Evolutionary conservation across 1,139 yeast genomes (phyloP).

Genomic region (Fermentozyma sake): DNA sequence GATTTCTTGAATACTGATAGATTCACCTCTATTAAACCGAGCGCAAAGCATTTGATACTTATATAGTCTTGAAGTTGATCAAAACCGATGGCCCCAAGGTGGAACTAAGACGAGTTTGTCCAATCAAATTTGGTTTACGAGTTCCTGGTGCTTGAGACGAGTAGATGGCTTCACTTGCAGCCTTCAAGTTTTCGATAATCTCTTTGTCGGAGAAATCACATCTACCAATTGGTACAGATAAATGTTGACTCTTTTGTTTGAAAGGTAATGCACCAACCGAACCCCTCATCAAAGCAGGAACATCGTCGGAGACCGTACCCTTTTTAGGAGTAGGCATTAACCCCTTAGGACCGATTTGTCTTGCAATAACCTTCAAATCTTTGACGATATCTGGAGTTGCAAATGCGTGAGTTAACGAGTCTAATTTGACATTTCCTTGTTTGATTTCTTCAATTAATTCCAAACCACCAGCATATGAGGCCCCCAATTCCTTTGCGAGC

Average conservation of each 20-base stretch:
- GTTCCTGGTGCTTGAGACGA: constrained; percentile 53
- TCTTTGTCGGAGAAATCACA: constrained; percentile 77
- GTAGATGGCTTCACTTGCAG: constrained; percentile 63
- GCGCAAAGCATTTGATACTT: too few species aligned
- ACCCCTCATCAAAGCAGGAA: constrained; percentile 47
- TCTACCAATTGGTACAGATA: constrained; percentile 72
- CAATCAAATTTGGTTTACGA: constrained; percentile 66
- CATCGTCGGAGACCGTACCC: constrained; percentile 79
- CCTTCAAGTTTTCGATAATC: constrained; percentile 64
- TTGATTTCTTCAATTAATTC: constrained; percentile 64
- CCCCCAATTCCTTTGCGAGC: constrained; percentile 56
- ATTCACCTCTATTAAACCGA: too few species aligned
- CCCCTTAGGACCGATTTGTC: constrained; percentile 82
- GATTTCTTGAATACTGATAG: too few species aligned
- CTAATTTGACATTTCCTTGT: constrained; percentile 49
- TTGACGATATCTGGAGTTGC: constrained; percentile 80
- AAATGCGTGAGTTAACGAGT: constrained; percentile 68
- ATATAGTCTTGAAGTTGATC: constrained; percentile 50
- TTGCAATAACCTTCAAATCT: constrained; percentile 62
- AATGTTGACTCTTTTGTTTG: constrained; percentile 60
- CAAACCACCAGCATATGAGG: constrained; percentile 62
- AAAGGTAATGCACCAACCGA: constrained; percentile 68
- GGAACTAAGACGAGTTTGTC: constrained; percentile 64
- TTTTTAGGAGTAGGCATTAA: constrained; percentile 84
- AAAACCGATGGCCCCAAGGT: constrained; percentile 82